Evolutionary conservation across 2,329 filamentous ascomycete genomes (phyloP).

Genomic region (Xylariaceae sp.): DNA sequence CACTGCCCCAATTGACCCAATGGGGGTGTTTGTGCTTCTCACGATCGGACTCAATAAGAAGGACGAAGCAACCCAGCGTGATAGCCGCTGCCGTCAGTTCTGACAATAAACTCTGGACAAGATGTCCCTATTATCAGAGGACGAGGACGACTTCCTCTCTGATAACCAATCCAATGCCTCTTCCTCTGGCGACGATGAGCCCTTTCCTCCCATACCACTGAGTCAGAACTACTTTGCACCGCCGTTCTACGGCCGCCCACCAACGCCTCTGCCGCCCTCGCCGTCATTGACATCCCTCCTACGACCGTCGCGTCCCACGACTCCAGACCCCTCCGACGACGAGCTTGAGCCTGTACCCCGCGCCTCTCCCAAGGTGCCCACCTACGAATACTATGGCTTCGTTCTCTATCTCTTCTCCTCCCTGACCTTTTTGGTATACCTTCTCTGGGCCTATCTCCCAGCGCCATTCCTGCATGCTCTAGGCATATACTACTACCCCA

Average conservation of each 20-base stretch:
- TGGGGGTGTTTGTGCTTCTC: too few relatives aligned
- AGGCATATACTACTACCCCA: slow-evolving; percentile 94
- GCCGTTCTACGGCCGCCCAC: slow-evolving; percentile 96
- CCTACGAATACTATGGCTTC: slow-evolving; percentile 99
- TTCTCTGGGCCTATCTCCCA: slow-evolving; percentile 85
- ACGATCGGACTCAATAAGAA: too few relatives aligned
- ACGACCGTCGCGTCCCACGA: slow-evolving; percentile 85
- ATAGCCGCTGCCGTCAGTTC: not conserved
- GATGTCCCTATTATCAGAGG: slow-evolving; percentile 27
- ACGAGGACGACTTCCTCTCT: slow-evolving; percentile 24
- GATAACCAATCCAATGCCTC: slow-evolving; percentile 28
- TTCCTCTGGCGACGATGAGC: slow-evolving; percentile 29
- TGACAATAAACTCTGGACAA: not conserved
- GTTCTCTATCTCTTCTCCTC: slow-evolving; percentile 90
- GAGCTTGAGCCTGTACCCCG: slow-evolving; percentile 76
- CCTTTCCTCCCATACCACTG: slow-evolving; percentile 41
- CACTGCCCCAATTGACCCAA: too few relatives aligned
- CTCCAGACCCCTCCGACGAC: slow-evolving; percentile 85
- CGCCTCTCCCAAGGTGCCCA: slow-evolving; percentile 90
- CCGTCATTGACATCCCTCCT: slow-evolving; percentile 89
- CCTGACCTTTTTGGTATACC: slow-evolving; percentile 69
- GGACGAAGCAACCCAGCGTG: not conserved
- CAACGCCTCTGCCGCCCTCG: slow-evolving; percentile 86
- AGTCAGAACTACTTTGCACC: slow-evolving; percentile 62
- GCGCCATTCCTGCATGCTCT: slow-evolving; percentile 87